These are phyloP conservation scores for Citrus trifoliata DNA, from an alignment of 345 rosid species.

Conservation along the genomic window DNA sequence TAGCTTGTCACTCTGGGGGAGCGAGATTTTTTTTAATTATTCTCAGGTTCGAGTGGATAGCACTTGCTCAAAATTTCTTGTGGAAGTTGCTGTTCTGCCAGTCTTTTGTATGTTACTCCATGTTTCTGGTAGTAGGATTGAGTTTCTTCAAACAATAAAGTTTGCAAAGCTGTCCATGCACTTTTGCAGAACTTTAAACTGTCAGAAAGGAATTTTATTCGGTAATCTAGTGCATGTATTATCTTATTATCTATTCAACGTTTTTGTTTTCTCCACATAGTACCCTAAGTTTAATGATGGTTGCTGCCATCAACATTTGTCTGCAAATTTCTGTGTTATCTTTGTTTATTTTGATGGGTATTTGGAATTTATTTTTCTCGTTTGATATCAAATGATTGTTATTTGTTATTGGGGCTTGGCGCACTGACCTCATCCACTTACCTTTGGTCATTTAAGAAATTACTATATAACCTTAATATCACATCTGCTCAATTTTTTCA, in stretches of 20 bases:
- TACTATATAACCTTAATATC: too few species aligned
- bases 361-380: not conserved
- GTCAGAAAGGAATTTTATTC: conserved; percentile 6
- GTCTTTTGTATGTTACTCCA: conserved; percentile 16
- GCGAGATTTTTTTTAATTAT: conserved; percentile 5
- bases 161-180: conserved; percentile 16
- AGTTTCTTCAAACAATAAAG: conserved; percentile 25
- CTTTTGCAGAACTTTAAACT: conserved; percentile 14
- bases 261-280: too few species aligned
- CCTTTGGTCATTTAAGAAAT: too few species aligned
- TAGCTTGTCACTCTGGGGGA: not conserved
- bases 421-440: not conserved
- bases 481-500: too few species aligned
- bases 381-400: not conserved
- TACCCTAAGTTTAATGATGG: not conserved
- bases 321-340: not conserved
- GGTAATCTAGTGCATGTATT: conserved; percentile 9
- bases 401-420: not conserved
- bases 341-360: not conserved
- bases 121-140: conserved; percentile 22
- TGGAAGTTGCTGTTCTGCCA: conserved; percentile 19
- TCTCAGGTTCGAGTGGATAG: conserved; percentile 9
- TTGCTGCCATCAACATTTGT: not conserved
- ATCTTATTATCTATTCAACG: conserved; percentile 3
- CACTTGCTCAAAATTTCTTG: conserved; percentile 13